Percentiles rank a stretch among this genome's conserved stretches.
phyloP scores from a whole-genome alignment of 2,329 filamentous ascomycete genomes.

The Fusarium guadeloupense region DNA sequence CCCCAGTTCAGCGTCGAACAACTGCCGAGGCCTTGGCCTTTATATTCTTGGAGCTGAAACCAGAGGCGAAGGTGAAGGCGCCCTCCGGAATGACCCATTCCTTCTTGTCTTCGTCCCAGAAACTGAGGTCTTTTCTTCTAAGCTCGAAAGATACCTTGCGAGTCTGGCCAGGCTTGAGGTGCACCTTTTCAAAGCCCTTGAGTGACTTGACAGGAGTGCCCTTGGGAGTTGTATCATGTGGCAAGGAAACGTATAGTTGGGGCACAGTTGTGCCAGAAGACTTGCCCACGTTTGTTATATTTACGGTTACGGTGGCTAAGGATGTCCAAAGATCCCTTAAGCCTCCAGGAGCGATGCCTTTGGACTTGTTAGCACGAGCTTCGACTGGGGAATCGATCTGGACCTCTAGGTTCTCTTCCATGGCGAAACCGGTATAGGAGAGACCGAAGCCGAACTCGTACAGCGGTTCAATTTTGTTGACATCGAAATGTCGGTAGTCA shows the following conservation, averaged over 20 bases:
- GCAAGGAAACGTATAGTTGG: constrained; percentile 62
- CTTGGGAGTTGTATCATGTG: constrained; percentile 44
- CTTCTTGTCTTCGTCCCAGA: no score
- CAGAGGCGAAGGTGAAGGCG: no score
- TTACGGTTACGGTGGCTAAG: no score
- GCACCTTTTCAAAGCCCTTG: constrained; percentile 61
- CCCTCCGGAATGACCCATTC: no score
- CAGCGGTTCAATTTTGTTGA: constrained; percentile 63
- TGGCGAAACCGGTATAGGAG: constrained; percentile 72
- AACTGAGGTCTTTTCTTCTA: constrained; percentile 57
- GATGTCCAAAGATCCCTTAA: no score
- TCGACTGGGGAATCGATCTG: no score
- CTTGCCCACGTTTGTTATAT: constrained; percentile 63
- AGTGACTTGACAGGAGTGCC: constrained; percentile 59
- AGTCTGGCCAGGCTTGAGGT: constrained; percentile 52
- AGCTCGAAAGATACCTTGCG: constrained; percentile 55
- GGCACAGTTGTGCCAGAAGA: constrained; percentile 60
- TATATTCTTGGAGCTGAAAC: no score
- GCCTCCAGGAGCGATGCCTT: no score
- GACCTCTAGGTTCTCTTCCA: no score
- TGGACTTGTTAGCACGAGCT: no score
- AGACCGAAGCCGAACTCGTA: constrained; percentile 76
- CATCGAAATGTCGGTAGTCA: constrained; percentile 73
- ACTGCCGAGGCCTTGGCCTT: no score
- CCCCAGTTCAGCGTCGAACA: no score